Evolutionary conservation across 768 basidiomycete genomes (phyloP).

Genomic region (Tulasnella sp.): DNA sequence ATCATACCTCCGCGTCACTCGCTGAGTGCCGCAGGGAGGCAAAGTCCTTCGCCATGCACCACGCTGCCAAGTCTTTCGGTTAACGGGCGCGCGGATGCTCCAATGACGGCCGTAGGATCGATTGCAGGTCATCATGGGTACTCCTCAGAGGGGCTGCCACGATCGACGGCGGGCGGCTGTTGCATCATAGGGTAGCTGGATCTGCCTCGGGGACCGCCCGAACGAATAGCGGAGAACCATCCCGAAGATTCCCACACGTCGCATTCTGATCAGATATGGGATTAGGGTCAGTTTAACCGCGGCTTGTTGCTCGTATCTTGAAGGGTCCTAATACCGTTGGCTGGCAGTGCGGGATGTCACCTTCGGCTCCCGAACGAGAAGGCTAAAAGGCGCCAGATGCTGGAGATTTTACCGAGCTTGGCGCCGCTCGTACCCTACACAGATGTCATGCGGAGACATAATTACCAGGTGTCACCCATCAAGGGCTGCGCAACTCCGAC

Average conservation of each 20-base stretch:
- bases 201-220: not conserved
- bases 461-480: too few species aligned
- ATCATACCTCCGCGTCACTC: not conserved
- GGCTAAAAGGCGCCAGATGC: too few species aligned
- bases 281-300: not conserved
- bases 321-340: too few species aligned
- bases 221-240: not conserved
- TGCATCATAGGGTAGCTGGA: not conserved
- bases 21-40: not conserved
- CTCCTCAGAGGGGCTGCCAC: not conserved
- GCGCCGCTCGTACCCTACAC: too few species aligned
- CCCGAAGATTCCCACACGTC: not conserved
- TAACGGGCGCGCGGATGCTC: not conserved
- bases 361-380: too few species aligned
- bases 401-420: too few species aligned
- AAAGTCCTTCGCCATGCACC: not conserved
- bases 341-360: too few species aligned
- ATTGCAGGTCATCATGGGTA: not conserved
- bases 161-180: not conserved
- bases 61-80: not conserved
- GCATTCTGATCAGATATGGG: not conserved
- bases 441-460: too few species aligned
- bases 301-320: too few species aligned
- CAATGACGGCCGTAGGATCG: not conserved
- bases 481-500: too few species aligned